Evolutionary conservation across 2,329 filamentous ascomycete genomes (phyloP), one percentile per base, ranked within the genome.

Genomic region (Coleophoma crateriformis): DNA sequence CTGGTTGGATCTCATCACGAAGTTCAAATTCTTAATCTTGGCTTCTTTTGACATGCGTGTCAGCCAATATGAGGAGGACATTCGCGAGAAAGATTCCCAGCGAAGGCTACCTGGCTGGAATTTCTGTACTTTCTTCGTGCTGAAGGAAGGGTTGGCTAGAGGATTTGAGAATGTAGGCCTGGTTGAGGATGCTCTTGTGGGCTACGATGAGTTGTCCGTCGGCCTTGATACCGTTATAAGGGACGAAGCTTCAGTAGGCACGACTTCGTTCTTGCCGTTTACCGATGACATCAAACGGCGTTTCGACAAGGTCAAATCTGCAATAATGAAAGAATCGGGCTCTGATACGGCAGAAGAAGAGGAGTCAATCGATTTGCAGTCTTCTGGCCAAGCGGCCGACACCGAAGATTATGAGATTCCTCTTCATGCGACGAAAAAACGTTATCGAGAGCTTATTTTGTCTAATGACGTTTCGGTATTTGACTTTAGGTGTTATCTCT

Each of bases 121-220:
- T 64, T 99, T 99, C 65, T 97, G 94, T 68, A 99, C 94, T 0
- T 99, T 99, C 66, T 99, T 99, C 66, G 91, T 99, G 14, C 76
- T 99, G 8, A 99, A 99, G 63, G 94, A 99, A 67, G 94, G 94
- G 0, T 72, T 99, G 34, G 92, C 94, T 1, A 81, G 89, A 57
- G 95, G 92, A 0, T 96, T 99, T 58, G 95, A 99, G 67, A 97
- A 89, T 64, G 91, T 97, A 3, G 95, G 95, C 1, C 74, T 99
- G 10, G 89, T 96, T 8, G 94, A 99, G 63, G 94, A 99, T 75
- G 92, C 94, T 3, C 72, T 99, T 37, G 88, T 94, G 4, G 90
- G 90, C 13, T 99, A 99, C 60, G 94, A 97, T 66, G 92, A 99
- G 70, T 81, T 99, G 10, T 88, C 88, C 39, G 83, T 92, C 46